Evolutionary conservation across 805 yeast genomes (phyloP), one percentile per base, ranked within the genome.

Genomic region (Cyberlindnera japonica): DNA sequence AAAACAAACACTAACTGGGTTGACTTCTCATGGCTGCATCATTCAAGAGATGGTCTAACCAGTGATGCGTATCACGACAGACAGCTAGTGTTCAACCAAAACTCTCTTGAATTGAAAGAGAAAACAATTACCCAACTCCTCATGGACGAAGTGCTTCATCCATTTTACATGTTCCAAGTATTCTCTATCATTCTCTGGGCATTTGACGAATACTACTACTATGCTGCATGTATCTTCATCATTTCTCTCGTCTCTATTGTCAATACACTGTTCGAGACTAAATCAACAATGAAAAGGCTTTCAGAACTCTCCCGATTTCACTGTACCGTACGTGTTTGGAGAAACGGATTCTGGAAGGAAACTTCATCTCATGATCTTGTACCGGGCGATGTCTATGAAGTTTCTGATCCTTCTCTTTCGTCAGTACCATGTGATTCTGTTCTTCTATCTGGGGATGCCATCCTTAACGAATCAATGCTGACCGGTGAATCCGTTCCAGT

Each of bases 401-500:
- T 93, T 25, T 81, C 89, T 2, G 97, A 90, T 55, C 95, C 97
- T 0, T 75, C 84, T 0, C 65, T 93, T 41, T 54, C 68, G 4
- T 54, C 74, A 1, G 71, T 91, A 35, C 99, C 99, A 0, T 89
- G 96, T 58, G 99, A 93, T 62, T 83, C 95, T 1, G 62, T 93
- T 11, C 68, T 93, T 36, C 64, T 91, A 15, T 77, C 89, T 24
- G 99, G 99, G 37, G 98, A 90, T 58, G 86, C 95, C 58, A 89
- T 93, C 40, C 84, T 93, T n/a, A 93, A 93, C 61, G 99, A 93
- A 59, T 85, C 97, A 6, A 93, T 93, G 96, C 71, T 93, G 16
- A 93, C 99, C 0, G 99, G 99, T 28, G 99, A 93, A 61, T 88
- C 96, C 38, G 97, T 93, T 1, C 99, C 99, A 0, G 96, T 93